phyloP scores from a whole-genome alignment of 179 eudicot genomes.

The Camellia oleifera region DNA sequence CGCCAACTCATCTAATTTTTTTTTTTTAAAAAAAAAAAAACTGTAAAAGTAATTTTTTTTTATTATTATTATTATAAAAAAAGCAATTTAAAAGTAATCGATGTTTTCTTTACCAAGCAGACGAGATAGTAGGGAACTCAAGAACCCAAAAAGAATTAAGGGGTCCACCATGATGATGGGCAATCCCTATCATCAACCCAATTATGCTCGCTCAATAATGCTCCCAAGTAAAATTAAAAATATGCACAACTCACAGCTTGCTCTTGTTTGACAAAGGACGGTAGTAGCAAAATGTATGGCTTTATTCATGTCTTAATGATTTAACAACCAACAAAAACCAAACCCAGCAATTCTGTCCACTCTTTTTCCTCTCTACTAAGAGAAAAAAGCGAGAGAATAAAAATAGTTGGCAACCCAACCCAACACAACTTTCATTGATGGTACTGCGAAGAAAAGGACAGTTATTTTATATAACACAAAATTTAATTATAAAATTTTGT shows the following conservation, averaged over 20 bases:
- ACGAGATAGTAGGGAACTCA: not conserved
- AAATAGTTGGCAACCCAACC: not conserved
- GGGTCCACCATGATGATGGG: constrained; percentile 8
- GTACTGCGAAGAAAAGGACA: not conserved
- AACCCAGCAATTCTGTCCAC: not conserved
- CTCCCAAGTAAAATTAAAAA: not conserved
- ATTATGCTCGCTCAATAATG: constrained; percentile 2
- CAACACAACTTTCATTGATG: not conserved
- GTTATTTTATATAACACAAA: too few relatives aligned
- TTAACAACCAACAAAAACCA: not conserved
- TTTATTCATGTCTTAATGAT: not conserved
- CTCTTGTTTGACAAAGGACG: not conserved
- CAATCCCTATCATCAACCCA: constrained; percentile 9
- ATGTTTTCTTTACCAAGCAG: not conserved
- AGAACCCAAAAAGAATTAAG: not conserved
- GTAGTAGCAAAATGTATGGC: not conserved
- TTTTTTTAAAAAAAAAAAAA: too few relatives aligned
- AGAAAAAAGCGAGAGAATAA: not conserved
- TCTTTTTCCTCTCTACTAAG: not conserved
- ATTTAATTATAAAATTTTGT: too few relatives aligned
- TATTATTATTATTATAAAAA: not conserved
- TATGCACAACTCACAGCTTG: not conserved
- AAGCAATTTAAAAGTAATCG: constrained; percentile 5
- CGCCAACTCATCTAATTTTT: too few relatives aligned
- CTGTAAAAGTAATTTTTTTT: too few relatives aligned